Percentiles rank a stretch among this genome's conserved stretches.
Conservation (phyloP, 345 rosid genomes). For the Hirschfeldia incana region DNA sequence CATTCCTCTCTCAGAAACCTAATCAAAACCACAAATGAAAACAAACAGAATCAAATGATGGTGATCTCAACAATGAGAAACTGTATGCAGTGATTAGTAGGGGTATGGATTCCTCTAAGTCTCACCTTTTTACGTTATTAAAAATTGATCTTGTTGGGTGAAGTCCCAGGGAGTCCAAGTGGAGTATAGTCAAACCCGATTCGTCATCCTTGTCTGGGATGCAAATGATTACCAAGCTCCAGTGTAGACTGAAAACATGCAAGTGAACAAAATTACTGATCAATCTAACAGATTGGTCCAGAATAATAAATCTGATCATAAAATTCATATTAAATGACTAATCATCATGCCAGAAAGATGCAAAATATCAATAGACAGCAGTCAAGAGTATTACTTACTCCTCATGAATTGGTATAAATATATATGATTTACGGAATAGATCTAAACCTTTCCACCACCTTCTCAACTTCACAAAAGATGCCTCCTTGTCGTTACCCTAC, state of each 20-base stretch:
- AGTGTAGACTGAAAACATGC: constrained; percentile 61
- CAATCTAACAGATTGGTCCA: neutral
- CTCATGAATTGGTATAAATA: constrained; percentile 86
- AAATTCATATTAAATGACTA: neutral
- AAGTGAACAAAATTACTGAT: neutral
- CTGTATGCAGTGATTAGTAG: neutral
- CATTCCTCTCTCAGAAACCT: constrained; percentile 85
- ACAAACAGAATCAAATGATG: neutral
- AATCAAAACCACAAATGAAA: constrained; percentile 3
- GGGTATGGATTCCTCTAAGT: too few relatives aligned
- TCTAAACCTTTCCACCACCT: constrained; percentile 96
- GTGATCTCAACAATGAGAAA: neutral
- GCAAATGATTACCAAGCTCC: constrained; percentile 96
- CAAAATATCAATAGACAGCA: constrained; percentile 3
- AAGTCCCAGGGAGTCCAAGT: constrained; percentile 81
- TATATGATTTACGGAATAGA: constrained; percentile 85
- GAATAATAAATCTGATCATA: neutral
- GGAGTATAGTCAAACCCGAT: constrained; percentile 78
- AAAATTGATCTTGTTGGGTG: constrained; percentile 64
- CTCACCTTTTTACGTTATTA: constrained; percentile 67
- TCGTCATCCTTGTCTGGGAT: constrained; percentile 75
- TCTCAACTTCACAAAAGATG: constrained; percentile 72
- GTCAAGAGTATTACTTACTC: constrained; percentile 53
- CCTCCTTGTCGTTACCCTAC: constrained; percentile 60
- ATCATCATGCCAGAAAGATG: constrained; percentile 1